These are phyloP conservation scores for Centrapalus pauciflorus DNA, from an alignment of 129 eudicot genomes.

Conservation along the genomic window DNA sequence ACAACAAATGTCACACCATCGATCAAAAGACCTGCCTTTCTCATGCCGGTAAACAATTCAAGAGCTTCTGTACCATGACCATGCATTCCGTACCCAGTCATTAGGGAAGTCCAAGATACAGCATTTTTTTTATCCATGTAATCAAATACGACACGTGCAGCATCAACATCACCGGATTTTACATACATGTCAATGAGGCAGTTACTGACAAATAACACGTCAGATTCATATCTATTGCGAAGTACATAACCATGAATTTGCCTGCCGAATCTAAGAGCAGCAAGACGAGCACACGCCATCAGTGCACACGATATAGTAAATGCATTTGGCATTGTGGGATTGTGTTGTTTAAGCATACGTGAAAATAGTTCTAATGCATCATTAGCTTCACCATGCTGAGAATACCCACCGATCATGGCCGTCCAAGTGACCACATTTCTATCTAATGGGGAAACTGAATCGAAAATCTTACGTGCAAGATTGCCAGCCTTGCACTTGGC, in stretches of 20 bases:
- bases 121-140: slow-evolving; percentile 51
- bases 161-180: slow-evolving; percentile 76
- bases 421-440: slow-evolving; percentile 92
- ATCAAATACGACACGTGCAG: slow-evolving; percentile 59
- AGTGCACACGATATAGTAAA: slow-evolving; percentile 78
- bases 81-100: slow-evolving; percentile 87
- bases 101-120: slow-evolving; percentile 82
- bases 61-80: slow-evolving; percentile 77
- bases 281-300: slow-evolving; percentile 80
- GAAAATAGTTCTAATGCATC: slow-evolving; percentile 59
- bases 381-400: slow-evolving; percentile 60
- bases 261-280: slow-evolving; percentile 53
- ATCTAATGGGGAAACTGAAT: slow-evolving; percentile 28
- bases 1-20: slow-evolving; percentile 80
- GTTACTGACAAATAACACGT: slow-evolving; percentile 52
- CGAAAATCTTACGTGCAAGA: slow-evolving; percentile 48
- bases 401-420: slow-evolving; percentile 65
- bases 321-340: slow-evolving; percentile 45
- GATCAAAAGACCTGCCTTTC: slow-evolving; percentile 40
- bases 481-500: slow-evolving; percentile 56
- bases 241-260: slow-evolving; percentile 62
- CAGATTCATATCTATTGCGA: slow-evolving; percentile 49
- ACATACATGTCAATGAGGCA: slow-evolving; percentile 87
- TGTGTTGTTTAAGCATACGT: slow-evolving; percentile 39
- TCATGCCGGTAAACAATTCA: slow-evolving; percentile 53